Evolutionary conservation across 2,329 filamentous ascomycete genomes (phyloP).

Genomic region (Ascochyta fabae): DNA sequence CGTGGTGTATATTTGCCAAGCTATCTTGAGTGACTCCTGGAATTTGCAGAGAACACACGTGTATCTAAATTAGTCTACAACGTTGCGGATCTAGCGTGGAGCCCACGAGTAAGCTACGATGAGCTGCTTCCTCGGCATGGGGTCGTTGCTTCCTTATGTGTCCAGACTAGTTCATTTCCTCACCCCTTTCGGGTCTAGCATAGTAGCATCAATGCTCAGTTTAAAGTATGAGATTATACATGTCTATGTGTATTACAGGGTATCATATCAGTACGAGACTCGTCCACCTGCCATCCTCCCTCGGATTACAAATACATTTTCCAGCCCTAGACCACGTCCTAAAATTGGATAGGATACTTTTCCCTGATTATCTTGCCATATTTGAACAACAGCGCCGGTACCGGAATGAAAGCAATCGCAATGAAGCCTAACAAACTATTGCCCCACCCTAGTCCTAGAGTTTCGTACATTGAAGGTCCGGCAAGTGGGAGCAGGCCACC

Average conservation of each 20-base stretch:
- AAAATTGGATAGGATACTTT: conserved; percentile 36
- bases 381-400: conserved; percentile 42
- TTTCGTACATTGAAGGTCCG: conserved; percentile 43
- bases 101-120: too few species aligned
- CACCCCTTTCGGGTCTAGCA: too few species aligned
- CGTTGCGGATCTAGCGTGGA: too few species aligned
- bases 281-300: too few species aligned
- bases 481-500: conserved; percentile 46
- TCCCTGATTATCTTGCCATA: conserved; percentile 43
- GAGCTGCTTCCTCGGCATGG: too few species aligned
- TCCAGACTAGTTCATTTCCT: too few species aligned
- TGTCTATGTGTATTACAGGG: not conserved
- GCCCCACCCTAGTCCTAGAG: conserved; percentile 45
- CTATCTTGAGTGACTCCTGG: too few species aligned
- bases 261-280: not conserved
- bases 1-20: too few species aligned
- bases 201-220: too few species aligned
- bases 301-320: not conserved
- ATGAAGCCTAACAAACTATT: conserved; percentile 47
- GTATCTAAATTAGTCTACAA: too few species aligned
- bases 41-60: too few species aligned
- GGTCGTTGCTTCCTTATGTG: too few species aligned
- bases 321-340: not conserved
- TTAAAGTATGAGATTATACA: not conserved
- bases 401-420: conserved; percentile 43